Evolutionary conservation across 2,329 filamentous ascomycete species (phyloP).

Genomic region (Raffaelea ambrosiae): DNA sequence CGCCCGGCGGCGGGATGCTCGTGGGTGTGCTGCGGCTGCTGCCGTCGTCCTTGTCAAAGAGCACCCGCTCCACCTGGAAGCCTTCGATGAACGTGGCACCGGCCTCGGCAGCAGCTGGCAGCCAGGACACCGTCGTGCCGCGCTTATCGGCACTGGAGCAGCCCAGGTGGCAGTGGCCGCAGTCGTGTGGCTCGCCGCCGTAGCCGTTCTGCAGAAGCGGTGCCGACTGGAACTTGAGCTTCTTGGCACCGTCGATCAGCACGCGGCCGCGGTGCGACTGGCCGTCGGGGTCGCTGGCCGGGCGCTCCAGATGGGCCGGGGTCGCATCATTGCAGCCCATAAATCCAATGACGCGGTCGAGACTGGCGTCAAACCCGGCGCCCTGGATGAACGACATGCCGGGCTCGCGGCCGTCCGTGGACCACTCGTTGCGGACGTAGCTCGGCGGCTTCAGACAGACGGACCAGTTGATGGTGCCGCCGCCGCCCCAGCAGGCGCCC

Average conservation of each 20-base stretch:
- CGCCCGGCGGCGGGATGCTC: background rate
- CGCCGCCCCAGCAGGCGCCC: slow-evolving; percentile 73
- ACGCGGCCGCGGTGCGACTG: slow-evolving; percentile 67
- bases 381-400: slow-evolving; percentile 64
- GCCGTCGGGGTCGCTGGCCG: slow-evolving; percentile 20
- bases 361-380: slow-evolving; percentile 63
- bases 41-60: slow-evolving; percentile 50
- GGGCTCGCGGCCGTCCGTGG: slow-evolving; percentile 50
- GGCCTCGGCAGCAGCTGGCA: slow-evolving; percentile 69
- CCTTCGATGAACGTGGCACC: slow-evolving; percentile 81
- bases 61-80: slow-evolving; percentile 60
- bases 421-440: slow-evolving; percentile 76
- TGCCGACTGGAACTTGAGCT: slow-evolving; percentile 63
- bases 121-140: slow-evolving; percentile 66
- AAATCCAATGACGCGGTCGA: slow-evolving; percentile 69
- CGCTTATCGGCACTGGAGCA: slow-evolving; percentile 65
- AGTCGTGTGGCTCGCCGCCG: slow-evolving; percentile 64
- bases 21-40: slow-evolving; percentile 12
- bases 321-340: slow-evolving; percentile 64
- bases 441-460: slow-evolving; percentile 58
- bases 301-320: slow-evolving; percentile 35
- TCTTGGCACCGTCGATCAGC: slow-evolving; percentile 66
- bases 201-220: slow-evolving; percentile 68
- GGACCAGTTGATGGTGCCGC: slow-evolving; percentile 83
- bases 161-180: slow-evolving; percentile 55